Evolutionary conservation across 164 flowering plant species (phyloP).

Genomic region (Nymphaea colorata): DNA sequence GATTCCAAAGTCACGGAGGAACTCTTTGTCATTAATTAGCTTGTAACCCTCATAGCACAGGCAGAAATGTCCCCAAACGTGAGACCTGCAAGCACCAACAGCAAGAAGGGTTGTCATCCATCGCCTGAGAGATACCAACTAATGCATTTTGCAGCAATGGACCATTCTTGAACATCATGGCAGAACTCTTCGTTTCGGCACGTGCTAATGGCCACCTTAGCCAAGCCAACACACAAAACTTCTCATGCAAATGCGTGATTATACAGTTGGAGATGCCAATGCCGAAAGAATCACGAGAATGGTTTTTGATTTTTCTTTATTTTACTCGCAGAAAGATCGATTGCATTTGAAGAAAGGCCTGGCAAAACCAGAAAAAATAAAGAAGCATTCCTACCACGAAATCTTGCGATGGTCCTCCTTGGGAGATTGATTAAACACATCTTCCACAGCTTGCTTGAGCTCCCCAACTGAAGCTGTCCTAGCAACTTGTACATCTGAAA

Average conservation of each 20-base stretch:
- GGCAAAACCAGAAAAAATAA: too few species aligned
- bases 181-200: background rate
- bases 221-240: background rate
- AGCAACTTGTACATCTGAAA: conserved; percentile 45
- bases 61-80: conserved; percentile 91
- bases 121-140: background rate
- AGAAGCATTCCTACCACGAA: conserved; percentile 48
- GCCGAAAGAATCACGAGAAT: too few species aligned
- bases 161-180: background rate
- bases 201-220: background rate
- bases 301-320: too few species aligned
- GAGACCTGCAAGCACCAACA: conserved; percentile 34
- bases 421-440: conserved; percentile 41
- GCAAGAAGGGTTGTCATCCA: background rate
- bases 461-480: conserved; percentile 48
- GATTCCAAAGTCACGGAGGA: conserved; percentile 35
- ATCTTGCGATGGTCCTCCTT: conserved; percentile 36
- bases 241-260: background rate
- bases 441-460: conserved; percentile 67
- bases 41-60: conserved; percentile 47
- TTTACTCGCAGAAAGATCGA: too few species aligned
- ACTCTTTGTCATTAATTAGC: conserved; percentile 36
- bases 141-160: background rate
- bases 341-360: too few species aligned
- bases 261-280: background rate